Evolutionary conservation across 192 early-diverging fungal species (phyloP).

Genomic region (Funneliformis geosporum): DNA sequence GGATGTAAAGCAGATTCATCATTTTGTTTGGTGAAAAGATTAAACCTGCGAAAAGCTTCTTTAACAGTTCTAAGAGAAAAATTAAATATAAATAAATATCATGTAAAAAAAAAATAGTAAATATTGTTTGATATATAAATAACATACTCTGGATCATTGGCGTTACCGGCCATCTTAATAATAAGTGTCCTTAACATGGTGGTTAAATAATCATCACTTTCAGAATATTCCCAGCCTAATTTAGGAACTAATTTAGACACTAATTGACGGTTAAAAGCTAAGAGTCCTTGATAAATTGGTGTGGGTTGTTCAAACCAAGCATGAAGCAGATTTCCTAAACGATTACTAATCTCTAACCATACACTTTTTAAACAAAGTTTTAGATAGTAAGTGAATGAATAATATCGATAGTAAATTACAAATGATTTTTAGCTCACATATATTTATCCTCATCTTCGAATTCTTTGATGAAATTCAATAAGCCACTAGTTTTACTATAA

Average conservation of each 20-base stretch:
- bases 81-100: background rate
- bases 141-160: constrained; percentile 55
- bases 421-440: constrained; percentile 46
- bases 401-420: background rate
- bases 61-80: constrained; percentile 43
- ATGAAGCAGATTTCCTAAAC: constrained; percentile 56
- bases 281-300: constrained; percentile 62
- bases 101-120: too few relatives aligned
- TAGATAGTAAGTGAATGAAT: background rate
- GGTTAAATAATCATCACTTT: constrained; percentile 72
- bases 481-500: constrained; percentile 67
- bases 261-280: constrained; percentile 66
- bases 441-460: constrained; percentile 80
- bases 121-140: too few relatives aligned
- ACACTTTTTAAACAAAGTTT: too few relatives aligned
- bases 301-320: constrained; percentile 71
- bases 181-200: constrained; percentile 76
- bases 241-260: constrained; percentile 71
- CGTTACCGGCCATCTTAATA: constrained; percentile 68
- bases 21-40: constrained; percentile 57
- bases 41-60: constrained; percentile 74
- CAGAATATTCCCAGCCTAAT: constrained; percentile 78
- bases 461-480: constrained; percentile 74
- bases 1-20: constrained; percentile 73
- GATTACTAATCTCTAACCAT: constrained; percentile 64